Evolutionary conservation across 1,139 yeast genomes (phyloP).

Genomic region (Kodamaea ohmeri): DNA sequence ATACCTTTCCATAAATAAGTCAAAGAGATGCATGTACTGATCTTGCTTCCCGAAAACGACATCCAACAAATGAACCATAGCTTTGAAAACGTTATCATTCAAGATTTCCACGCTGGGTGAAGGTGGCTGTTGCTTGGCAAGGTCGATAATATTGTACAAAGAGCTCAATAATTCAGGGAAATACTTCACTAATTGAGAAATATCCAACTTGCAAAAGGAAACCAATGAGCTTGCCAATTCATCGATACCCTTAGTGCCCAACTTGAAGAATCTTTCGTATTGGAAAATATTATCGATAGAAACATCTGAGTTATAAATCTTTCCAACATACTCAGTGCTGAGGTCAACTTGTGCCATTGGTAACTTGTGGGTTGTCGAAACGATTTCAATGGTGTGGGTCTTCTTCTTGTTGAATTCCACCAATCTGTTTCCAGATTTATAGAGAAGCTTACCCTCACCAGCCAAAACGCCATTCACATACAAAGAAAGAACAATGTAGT

Average conservation of each 20-base stretch:
- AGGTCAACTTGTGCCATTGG: constrained; percentile 56
- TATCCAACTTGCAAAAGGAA: constrained; percentile 43
- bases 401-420: constrained; percentile 42
- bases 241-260: constrained; percentile 44
- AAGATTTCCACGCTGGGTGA: constrained; percentile 34
- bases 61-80: constrained; percentile 60
- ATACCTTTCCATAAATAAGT: constrained; percentile 39
- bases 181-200: constrained; percentile 48
- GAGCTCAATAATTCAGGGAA: constrained; percentile 52
- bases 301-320: constrained; percentile 57
- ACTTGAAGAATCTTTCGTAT: constrained; percentile 49
- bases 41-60: constrained; percentile 65
- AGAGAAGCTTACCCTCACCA: constrained; percentile 52
- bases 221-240: constrained; percentile 42
- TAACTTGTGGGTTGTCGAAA: constrained; percentile 31
- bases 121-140: constrained; percentile 22
- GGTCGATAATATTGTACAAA: constrained; percentile 41
- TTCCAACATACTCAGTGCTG: constrained; percentile 69
- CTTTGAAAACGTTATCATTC: constrained; percentile 46
- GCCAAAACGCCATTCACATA: constrained; percentile 61
- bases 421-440: constrained; percentile 40
- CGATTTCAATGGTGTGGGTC: constrained; percentile 35
- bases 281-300: constrained; percentile 57
- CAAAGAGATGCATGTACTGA: constrained; percentile 56
- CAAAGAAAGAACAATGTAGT: constrained; percentile 55